Evolutionary conservation across 768 basidiomycete species (phyloP).

Genomic region (Xanthoconium stramineum): DNA sequence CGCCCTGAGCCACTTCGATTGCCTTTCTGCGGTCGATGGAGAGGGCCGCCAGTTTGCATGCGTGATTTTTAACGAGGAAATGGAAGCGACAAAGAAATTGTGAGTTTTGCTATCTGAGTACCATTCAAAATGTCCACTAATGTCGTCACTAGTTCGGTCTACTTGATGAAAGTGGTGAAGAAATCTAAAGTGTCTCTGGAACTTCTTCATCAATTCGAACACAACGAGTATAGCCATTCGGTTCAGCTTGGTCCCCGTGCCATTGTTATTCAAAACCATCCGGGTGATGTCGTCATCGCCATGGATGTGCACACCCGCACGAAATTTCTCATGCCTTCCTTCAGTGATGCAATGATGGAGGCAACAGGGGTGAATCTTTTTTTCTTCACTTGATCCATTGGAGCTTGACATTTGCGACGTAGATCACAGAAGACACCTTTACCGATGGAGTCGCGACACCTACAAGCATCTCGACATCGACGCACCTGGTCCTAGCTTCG

Average conservation of each 20-base stretch:
- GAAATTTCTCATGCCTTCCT: background rate
- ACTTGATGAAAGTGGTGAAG: conserved; percentile 2
- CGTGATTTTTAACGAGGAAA: conserved; percentile 6
- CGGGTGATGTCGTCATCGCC: background rate
- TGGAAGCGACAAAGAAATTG: background rate
- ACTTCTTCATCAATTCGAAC: conserved; percentile 14
- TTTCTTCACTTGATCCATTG: background rate
- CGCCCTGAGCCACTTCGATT: background rate
- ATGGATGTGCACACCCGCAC: conserved; percentile 19
- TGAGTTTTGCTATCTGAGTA: background rate
- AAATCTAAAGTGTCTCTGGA: conserved; percentile 4
- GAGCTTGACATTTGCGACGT: background rate
- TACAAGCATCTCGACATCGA: conserved; percentile 16
- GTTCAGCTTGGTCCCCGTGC: conserved; percentile 18
- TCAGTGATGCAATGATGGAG: background rate
- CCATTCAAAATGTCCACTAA: background rate
- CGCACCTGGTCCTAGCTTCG: conserved; percentile 14
- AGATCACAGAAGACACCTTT: background rate
- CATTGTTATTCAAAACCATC: conserved; percentile 2
- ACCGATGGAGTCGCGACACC: background rate
- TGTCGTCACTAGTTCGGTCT: conserved; percentile 3
- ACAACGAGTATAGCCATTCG: background rate
- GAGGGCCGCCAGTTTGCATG: conserved; percentile 17
- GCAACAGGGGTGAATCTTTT: background rate
- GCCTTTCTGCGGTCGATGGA: conserved; percentile 9